Evolutionary conservation across 352 stramenopile genomes (phyloP).

Genomic region (Thalassiosira sp.): DNA sequence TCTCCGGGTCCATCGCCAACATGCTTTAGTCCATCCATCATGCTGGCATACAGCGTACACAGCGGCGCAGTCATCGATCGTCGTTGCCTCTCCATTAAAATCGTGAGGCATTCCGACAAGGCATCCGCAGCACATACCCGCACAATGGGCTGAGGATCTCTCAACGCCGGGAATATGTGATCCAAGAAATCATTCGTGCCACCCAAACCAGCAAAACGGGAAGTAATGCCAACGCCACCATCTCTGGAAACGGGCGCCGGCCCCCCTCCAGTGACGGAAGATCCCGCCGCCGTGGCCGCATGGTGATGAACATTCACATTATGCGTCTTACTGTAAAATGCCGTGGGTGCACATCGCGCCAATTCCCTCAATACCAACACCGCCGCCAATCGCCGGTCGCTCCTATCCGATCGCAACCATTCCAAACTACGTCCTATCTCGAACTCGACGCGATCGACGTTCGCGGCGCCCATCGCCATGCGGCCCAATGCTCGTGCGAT

Average conservation of each 20-base stretch:
- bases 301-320: conserved; percentile 18
- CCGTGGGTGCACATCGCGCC: conserved; percentile 74
- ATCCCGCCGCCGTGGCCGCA: background rate
- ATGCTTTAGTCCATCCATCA: conserved; percentile 71
- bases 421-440: conserved; percentile 77
- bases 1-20: conserved; percentile 4
- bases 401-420: conserved; percentile 76
- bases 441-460: conserved; percentile 80
- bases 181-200: conserved; percentile 80
- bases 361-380: conserved; percentile 79
- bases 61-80: conserved; percentile 68
- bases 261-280: conserved; percentile 1
- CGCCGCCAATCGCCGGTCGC: conserved; percentile 77
- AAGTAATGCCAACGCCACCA: background rate
- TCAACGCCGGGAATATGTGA: conserved; percentile 76
- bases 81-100: conserved; percentile 80
- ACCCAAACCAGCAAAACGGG: conserved; percentile 17
- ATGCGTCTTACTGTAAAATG: conserved; percentile 80
- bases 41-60: conserved; percentile 73
- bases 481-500: conserved; percentile 72
- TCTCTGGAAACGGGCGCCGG: background rate
- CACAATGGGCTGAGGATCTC: conserved; percentile 81
- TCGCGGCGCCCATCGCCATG: conserved; percentile 68
- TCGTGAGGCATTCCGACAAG: conserved; percentile 73
- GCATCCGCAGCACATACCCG: conserved; percentile 80